These are phyloP conservation scores for Piper betle DNA, from an alignment of 164 flowering plant species.

Conservation along the genomic window DNA sequence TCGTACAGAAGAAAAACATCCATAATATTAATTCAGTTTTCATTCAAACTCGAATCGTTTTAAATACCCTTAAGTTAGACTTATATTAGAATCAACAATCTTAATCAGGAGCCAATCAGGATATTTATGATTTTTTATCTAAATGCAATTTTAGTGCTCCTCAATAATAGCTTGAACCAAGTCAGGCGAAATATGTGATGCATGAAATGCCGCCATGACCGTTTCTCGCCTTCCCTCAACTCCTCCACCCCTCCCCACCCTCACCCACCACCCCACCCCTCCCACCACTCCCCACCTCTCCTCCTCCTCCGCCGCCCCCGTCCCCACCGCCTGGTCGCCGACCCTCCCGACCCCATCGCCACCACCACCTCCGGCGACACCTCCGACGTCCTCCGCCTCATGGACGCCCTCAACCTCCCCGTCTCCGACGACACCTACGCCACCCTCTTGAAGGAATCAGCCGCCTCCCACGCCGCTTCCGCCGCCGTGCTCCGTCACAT, in stretches of 20 bases:
- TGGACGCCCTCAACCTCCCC: conserved; percentile 37
- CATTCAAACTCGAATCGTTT: too few species aligned
- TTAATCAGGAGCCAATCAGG: too few species aligned
- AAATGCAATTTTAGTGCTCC: too few species aligned
- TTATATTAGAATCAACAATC: too few species aligned
- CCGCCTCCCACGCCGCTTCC: conserved; percentile 15
- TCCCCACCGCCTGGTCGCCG: neutral
- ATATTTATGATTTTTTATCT: too few species aligned
- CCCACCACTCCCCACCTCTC: neutral
- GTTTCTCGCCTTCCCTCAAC: too few species aligned
- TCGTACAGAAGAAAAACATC: too few species aligned
- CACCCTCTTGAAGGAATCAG: conserved; percentile 50
- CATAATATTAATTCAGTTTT: too few species aligned
- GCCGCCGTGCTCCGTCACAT: conserved; percentile 38
- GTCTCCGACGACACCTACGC: conserved; percentile 33
- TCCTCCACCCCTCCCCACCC: neutral
- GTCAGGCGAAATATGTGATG: too few species aligned
- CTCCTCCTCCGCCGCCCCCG: neutral
- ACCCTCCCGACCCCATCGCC: neutral
- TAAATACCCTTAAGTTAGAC: too few species aligned
- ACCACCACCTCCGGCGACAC: neutral
- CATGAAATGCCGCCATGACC: too few species aligned
- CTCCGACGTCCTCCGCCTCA: conserved; percentile 32
- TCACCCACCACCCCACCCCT: neutral
- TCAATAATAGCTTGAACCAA: too few species aligned